A percentile compares a stretch with the other conserved stretches of the same genome.
Evolutionary conservation across 2,329 filamentous ascomycete species (phyloP).

Genomic region (Nigrospora osmanthi): DNA sequence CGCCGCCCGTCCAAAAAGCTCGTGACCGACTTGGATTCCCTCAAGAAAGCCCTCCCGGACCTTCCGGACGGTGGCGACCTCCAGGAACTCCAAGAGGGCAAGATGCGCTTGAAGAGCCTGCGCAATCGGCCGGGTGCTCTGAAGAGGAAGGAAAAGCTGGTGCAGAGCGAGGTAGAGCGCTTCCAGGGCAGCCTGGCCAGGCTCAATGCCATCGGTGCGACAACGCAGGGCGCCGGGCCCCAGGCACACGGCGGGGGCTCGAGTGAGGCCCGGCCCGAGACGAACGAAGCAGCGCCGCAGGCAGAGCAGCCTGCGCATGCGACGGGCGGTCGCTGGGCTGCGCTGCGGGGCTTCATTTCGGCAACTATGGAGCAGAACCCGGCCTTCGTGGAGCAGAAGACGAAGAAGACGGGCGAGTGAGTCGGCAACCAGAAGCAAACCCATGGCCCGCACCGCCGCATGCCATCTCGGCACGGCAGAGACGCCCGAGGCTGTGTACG

Average conservation of each 20-base stretch:
- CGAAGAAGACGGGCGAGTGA: neutral
- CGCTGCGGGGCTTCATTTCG: constrained; percentile 75
- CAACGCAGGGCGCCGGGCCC: constrained; percentile 1
- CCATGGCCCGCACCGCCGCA: no score
- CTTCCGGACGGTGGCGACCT: constrained; percentile 38
- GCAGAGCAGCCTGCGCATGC: constrained; percentile 12
- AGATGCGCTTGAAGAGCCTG: constrained; percentile 67
- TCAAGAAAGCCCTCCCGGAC: constrained; percentile 75
- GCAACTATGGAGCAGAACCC: constrained; percentile 84
- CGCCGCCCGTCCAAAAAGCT: constrained; percentile 71
- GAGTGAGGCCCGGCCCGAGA: constrained; percentile 3
- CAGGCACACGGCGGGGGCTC: constrained; percentile 1
- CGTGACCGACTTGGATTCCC: constrained; percentile 62
- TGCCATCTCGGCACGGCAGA: no score
- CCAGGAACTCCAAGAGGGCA: constrained; percentile 42
- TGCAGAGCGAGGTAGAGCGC: constrained; percentile 72
- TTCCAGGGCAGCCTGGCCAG: constrained; percentile 79
- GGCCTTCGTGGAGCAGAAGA: constrained; percentile 47
- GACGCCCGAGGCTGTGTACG: no score
- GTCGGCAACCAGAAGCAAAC: neutral
- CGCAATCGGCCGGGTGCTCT: constrained; percentile 69
- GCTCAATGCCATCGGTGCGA: constrained; percentile 40
- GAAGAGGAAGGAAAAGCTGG: constrained; percentile 75
- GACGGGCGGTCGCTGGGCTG: constrained; percentile 65
- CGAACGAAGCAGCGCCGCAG: constrained; percentile 6